phyloP scores from a whole-genome alignment of 352 stramenopile genomes.

The Globisporangium perplexum region DNA sequence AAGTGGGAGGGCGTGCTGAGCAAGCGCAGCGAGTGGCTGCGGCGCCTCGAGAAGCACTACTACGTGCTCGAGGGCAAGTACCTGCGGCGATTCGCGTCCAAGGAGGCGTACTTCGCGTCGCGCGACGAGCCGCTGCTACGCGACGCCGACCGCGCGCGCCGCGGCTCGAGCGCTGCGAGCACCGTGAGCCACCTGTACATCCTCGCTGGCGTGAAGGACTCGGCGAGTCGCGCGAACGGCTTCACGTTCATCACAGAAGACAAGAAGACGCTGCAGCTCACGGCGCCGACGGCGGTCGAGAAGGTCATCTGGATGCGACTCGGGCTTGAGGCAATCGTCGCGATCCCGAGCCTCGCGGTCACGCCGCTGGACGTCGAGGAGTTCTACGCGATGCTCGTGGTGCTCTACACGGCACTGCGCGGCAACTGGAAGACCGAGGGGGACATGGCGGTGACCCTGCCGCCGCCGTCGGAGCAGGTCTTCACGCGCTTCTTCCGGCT shows the following conservation, averaged over 20 bases:
- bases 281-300: slow-evolving; percentile 69
- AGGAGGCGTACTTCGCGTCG: slow-evolving; percentile 77
- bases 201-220: slow-evolving; percentile 80
- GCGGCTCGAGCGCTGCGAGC: slow-evolving; percentile 29
- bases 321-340: slow-evolving; percentile 79
- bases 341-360: slow-evolving; percentile 69
- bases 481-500: slow-evolving; percentile 86
- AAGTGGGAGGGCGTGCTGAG: slow-evolving; percentile 82
- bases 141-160: slow-evolving; percentile 31
- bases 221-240: slow-evolving; percentile 65
- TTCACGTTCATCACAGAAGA: slow-evolving; percentile 88
- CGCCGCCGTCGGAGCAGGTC: slow-evolving; percentile 79
- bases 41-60: slow-evolving; percentile 79
- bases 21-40: slow-evolving; percentile 77
- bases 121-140: slow-evolving; percentile 68
- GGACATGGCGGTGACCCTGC: slow-evolving; percentile 85
- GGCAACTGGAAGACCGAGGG: slow-evolving; percentile 80
- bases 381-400: slow-evolving; percentile 87
- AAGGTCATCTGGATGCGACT: slow-evolving; percentile 88
- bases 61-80: slow-evolving; percentile 85
- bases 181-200: slow-evolving; percentile 75
- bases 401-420: slow-evolving; percentile 75
- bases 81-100: slow-evolving; percentile 76
- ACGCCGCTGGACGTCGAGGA: slow-evolving; percentile 84
- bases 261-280: slow-evolving; percentile 80